Percentiles rank a stretch among this genome's conserved stretches.
Evolutionary conservation across 495 filamentous ascomycete genomes (phyloP).

Genomic region (Penicillium steckii): DNA sequence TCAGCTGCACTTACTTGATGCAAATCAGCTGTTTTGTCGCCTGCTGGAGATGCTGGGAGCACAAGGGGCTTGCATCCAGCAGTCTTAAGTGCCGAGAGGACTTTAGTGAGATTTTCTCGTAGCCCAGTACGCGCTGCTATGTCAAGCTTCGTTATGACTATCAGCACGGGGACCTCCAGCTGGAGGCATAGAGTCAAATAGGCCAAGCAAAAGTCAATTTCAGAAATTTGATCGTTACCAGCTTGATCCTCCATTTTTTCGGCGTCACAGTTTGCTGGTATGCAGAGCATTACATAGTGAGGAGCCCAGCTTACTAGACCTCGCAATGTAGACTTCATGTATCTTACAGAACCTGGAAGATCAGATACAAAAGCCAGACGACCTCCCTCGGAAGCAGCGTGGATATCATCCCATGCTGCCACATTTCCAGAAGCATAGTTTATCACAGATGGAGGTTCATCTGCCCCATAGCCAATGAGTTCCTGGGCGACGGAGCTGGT

Average conservation of each 20-base stretch:
- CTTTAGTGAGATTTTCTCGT: slow-evolving; percentile 62
- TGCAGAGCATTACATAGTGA: slow-evolving; percentile 87
- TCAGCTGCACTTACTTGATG: slow-evolving; percentile 44
- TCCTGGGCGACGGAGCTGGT: slow-evolving; percentile 94
- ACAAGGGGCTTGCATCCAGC: slow-evolving; percentile 71
- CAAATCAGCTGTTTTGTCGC: slow-evolving; percentile 29
- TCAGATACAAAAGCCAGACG: slow-evolving; percentile 86
- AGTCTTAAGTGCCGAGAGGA: slow-evolving; percentile 76
- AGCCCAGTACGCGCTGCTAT: slow-evolving; percentile 71
- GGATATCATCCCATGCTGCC: slow-evolving; percentile 92
- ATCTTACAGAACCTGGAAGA: slow-evolving; percentile 85
- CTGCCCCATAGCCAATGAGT: slow-evolving; percentile 72
- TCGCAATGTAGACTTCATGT: slow-evolving; percentile 80
- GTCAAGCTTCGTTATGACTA: slow-evolving; percentile 90
- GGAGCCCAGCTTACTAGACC: slow-evolving; percentile 94
- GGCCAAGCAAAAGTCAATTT: slow-evolving; percentile 69
- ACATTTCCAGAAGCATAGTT: slow-evolving; percentile 87
- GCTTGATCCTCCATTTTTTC: slow-evolving; percentile 47
- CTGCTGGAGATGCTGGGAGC: slow-evolving; percentile 49
- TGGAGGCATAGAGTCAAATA: slow-evolving; percentile 88
- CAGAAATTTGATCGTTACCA: slow-evolving; percentile 46
- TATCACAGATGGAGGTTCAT: slow-evolving; percentile 51
- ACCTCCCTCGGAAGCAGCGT: slow-evolving; percentile 66
- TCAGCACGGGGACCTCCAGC: slow-evolving; percentile 67
- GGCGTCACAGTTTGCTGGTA: slow-evolving; percentile 75